Base-by-base conservation (phyloP, 768 basidiomycete species). In the Termitomyces bulborhizus region DNA sequence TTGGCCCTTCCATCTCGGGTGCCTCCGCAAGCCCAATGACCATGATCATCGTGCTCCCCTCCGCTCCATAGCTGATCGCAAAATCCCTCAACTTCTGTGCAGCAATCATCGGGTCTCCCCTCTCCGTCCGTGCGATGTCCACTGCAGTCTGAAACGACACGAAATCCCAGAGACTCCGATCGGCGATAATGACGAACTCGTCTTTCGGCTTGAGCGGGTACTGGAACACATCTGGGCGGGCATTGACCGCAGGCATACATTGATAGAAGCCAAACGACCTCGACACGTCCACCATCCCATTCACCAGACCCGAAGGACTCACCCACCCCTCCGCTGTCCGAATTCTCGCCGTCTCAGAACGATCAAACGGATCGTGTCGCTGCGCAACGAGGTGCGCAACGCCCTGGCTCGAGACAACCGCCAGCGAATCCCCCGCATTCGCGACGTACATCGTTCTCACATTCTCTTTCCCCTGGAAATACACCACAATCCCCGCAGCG, bases 1-100 rank as follows among this genome's bases (percentile, higher is more conserved):
- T 74, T n/a, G 67, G 69, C 18, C 60, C 45, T 39, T 62, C 60
- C 62, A 67, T 70, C 42, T 72, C 72, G 73, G 94, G 90, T 32
- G 95, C 74, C 65, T 91, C 93, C 8, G 81, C 82, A 21, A 97
- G 76, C 48, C 82, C 82, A 61, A 98, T 83, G 36, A 98, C 93
- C 96, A 98, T 98, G 72, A 98, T 94, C 94, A 98, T 98, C 46
- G 88, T 89, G 57, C 86, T 90, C 13, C 91, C 92, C 53, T 90
- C 85, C 16, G 94, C 92, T 1, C 97, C 97, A 69, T 98, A 98
- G 62, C 92, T 93, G 65, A 99, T 91, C 7, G 97, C 93, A 59
- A 98, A 90, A 68, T 99, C 97, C 46, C 97, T 83, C 41, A 99
- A 71, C 73, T 97, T 98, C 73, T 98, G 95, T 0, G 97, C 93